phyloP scores from a whole-genome alignment of 148 eudicot species.

The Chenopodium formosanum region DNA sequence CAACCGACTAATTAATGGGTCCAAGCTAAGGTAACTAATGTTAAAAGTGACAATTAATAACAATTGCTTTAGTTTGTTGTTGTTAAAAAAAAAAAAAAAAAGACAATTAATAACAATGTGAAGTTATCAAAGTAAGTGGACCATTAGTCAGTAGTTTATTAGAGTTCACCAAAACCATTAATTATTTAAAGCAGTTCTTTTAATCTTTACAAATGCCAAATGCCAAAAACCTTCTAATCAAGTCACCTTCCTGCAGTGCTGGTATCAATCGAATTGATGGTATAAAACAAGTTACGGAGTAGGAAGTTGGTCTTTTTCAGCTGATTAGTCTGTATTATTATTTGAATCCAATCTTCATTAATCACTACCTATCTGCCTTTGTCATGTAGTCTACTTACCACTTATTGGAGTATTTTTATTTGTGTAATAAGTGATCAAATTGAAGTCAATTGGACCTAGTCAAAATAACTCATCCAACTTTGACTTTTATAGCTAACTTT shows the following conservation, averaged over 20 bases:
- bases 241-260: background rate
- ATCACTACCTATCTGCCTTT: background rate
- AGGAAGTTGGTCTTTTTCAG: background rate
- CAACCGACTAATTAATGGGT: background rate
- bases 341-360: background rate
- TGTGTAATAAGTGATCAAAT: background rate
- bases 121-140: background rate
- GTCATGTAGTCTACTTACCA: background rate
- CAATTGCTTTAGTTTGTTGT: background rate
- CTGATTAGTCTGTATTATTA: background rate
- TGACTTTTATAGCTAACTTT: too few species aligned
- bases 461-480: background rate
- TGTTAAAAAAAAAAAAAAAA: too few species aligned
- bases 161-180: background rate
- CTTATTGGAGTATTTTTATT: background rate
- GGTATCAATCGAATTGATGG: background rate
- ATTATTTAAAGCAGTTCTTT: background rate
- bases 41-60: background rate
- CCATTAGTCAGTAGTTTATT: background rate
- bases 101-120: background rate
- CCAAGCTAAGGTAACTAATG: background rate
- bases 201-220: background rate
- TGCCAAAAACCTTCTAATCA: background rate
- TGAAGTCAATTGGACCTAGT: background rate
- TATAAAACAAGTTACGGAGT: slow-evolving; percentile 1